phyloP scores from a whole-genome alignment of 164 flowering plant species.

The Chimonanthus salicifolius region DNA sequence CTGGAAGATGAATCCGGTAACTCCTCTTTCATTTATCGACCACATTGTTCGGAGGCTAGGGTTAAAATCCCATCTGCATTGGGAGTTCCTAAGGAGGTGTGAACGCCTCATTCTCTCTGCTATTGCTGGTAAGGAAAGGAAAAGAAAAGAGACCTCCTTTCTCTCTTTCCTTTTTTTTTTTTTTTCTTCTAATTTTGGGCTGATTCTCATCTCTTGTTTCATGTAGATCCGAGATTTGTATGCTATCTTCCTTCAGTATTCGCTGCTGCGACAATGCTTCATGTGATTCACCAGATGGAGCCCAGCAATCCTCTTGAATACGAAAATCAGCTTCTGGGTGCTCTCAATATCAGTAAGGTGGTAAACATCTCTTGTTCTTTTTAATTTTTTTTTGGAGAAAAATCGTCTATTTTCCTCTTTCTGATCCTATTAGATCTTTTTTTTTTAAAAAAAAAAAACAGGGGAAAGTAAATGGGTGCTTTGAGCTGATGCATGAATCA shows the following conservation, averaged over 20 bases:
- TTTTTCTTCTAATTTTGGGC: neutral
- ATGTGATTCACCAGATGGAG: constrained; percentile 55
- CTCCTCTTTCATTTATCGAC: constrained; percentile 72
- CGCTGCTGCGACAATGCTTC: constrained; percentile 72
- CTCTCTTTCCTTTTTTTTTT: neutral
- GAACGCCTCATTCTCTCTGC: constrained; percentile 45
- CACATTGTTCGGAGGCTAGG: constrained; percentile 57
- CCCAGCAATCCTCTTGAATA: constrained; percentile 40
- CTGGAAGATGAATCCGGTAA: constrained; percentile 90
- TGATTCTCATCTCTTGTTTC: neutral
- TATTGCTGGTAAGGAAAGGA: constrained; percentile 38
- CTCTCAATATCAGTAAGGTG: constrained; percentile 61
- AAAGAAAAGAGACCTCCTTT: neutral
- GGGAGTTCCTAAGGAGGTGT: constrained; percentile 53
- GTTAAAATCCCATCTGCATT: constrained; percentile 35
- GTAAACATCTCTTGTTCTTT: neutral
- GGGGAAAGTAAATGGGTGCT: constrained; percentile 62
- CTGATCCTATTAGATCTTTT: neutral
- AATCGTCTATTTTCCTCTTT: neutral
- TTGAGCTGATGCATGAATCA: constrained; percentile 36
- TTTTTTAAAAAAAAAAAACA: constrained; percentile 16
- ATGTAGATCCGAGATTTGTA: constrained; percentile 35
- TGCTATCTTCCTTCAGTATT: constrained; percentile 47
- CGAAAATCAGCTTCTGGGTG: constrained; percentile 54
- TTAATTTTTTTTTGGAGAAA: neutral